Evolutionary conservation across 1,284 basidiomycete species (phyloP), one percentile per base, ranked within the genome.

Genomic region (Lentinus polychrous): DNA sequence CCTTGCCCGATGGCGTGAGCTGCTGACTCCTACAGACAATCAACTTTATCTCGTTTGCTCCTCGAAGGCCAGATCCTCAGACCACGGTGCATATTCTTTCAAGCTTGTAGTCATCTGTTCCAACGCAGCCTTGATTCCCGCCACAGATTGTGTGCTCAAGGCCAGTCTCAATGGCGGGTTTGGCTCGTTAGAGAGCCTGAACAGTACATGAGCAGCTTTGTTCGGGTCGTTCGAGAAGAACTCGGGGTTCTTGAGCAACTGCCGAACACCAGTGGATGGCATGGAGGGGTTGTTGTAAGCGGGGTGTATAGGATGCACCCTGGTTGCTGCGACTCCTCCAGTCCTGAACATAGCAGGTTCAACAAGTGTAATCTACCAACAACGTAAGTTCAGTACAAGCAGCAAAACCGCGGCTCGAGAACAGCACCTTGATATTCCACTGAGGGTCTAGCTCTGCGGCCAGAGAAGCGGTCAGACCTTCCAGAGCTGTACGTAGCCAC

Each of bases 351-450:
- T 34, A 10, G 18, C 44, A 2, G 44, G 44, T 37, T 45, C 44
- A 5, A 45, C 22, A 2, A 45, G 34, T 12, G 44, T 45, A 36
- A 45, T 22, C 44, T 45, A 27, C 5, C 14, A n/a, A 43, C 6
- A 23, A 22, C 3, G 20, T 40, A 3, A 40, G 39, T 12, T 7
- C 7, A 40, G 6, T 18, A 22, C 17, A 22, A 7, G 18, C 8
- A 14, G 39, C 4, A 27, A 20, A 8, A 40, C 8, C 12, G 14
- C 7, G 22, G 18, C 22, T 23, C 39, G 37, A 8, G n/a, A 38
- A 41, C 22, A 14, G 14, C 39, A 64, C 65, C 46, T 60, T 58
- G 49, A 66, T 62, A 40, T 63, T 59, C 62, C 65, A 66, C 1
- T 49, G 48, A 14, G 61, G 62, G 40, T 65, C 60, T 12, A 64